These are phyloP conservation scores for Phallus indusiatus DNA, from an alignment of 768 basidiomycete species.

Conservation along the genomic window DNA sequence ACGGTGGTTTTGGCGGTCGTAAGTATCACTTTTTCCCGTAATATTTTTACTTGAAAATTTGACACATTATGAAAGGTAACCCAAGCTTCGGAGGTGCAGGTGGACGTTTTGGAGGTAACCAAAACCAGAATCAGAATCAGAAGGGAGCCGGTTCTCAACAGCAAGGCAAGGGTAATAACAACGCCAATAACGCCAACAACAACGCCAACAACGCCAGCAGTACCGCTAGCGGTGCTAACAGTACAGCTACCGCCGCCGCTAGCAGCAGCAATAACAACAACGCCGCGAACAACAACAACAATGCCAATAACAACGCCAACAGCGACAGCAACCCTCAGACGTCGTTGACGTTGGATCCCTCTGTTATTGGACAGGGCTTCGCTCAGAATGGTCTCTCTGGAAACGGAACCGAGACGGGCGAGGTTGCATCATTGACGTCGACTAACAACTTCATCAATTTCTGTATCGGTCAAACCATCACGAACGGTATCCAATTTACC, in stretches of 20 bases:
- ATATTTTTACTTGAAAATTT: not conserved
- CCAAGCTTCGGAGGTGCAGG: not conserved
- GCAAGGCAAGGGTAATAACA: not conserved
- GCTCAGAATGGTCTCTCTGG: constrained; percentile 39
- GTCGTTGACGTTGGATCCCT: constrained; percentile 39
- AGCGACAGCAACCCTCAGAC: constrained; percentile 33
- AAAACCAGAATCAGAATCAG: not conserved
- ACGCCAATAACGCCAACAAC: constrained; percentile 9
- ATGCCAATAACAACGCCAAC: constrained; percentile 10
- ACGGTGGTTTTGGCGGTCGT: not conserved
- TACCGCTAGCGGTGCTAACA: constrained; percentile 8
- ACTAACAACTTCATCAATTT: constrained; percentile 57
- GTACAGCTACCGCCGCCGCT: not conserved
- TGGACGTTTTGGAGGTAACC: not conserved
- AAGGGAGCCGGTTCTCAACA: too few relatives aligned
- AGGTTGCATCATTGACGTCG: constrained; percentile 43
- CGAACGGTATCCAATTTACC: constrained; percentile 45
- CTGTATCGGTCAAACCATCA: constrained; percentile 40
- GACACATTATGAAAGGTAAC: too few relatives aligned
- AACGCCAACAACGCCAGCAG: not conserved
- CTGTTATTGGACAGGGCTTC: constrained; percentile 39
- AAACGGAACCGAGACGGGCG: constrained; percentile 30
- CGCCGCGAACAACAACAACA: constrained; percentile 1
- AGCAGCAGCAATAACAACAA: constrained; percentile 13
- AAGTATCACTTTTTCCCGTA: not conserved